Base-by-base conservation (phyloP, 495 filamentous ascomycete species). In the Bombardia bombarda region DNA sequence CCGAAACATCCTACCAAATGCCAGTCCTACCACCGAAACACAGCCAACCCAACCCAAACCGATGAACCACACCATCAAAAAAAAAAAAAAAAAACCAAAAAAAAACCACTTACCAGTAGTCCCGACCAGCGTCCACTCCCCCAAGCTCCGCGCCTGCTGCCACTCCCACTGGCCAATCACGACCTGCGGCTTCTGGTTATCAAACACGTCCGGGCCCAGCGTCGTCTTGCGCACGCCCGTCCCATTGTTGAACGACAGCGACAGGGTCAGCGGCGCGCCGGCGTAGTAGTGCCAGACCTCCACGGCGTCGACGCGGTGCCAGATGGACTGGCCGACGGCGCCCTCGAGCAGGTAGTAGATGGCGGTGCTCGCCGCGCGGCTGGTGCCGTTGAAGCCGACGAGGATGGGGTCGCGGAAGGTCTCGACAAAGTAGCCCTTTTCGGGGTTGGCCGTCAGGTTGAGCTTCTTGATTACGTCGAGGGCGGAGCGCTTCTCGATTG, bases 221-320 rank as follows among this genome's bases (percentile, higher is more conserved):
- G 50, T 51, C 3, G 51, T 43, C 13, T 62, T 33, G 3, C 57
- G 33, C 18, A 50, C 51, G 4, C 43, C 33, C 0, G 35, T 35
- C 1, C 65, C 63, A 26, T 73, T 55, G 43, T 72, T 49, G 39
- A 26, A 44, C 2, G 64, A 58, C 2, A 72, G 62, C 6, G 61
- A 58, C 7, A 72, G 48, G 1, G 50, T 60, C 32, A 74, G 49
- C 7, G 68, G 68, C 14, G 68, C 66, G 19, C 71, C 71, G 24
- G 65, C 67, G 34, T 73, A 73, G 51, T 66, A 68, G 47, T 74
- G 71, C 69, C 68, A 74, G 24, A 70, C 47, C 49, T 74, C 69
- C 42, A 51, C 57, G 17, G 65, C 60, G 48, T 74, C 69, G 19
- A 74, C 60, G 28, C 59, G 55, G 43, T 74, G 71, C 71, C 69